Evolutionary conservation across 1,284 basidiomycete genomes (phyloP).

Genomic region (Pyrrhoderma noxium): DNA sequence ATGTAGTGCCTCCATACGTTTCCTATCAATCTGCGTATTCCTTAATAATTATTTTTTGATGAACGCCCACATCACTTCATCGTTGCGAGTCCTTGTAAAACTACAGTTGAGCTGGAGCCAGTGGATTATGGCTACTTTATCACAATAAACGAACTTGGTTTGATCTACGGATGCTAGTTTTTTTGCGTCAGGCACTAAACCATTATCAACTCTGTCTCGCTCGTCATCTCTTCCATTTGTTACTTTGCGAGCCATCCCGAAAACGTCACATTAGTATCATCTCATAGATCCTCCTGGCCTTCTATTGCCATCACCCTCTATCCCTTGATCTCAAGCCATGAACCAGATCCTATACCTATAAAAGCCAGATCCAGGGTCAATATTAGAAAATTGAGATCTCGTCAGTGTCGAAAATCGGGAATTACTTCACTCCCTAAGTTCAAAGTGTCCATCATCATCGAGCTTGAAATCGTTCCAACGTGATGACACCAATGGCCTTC

Average conservation of each 20-base stretch:
- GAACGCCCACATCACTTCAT: constrained; percentile 75
- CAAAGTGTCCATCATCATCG: not conserved
- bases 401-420: constrained; percentile 3
- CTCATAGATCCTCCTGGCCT: not conserved
- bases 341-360: not conserved
- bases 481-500: constrained; percentile 5
- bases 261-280: not conserved
- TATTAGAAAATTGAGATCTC: not conserved
- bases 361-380: constrained; percentile 5
- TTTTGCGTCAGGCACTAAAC: constrained; percentile 11
- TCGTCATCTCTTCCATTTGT: constrained; percentile 4
- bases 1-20: constrained; percentile 50
- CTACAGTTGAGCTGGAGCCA: constrained; percentile 47
- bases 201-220: constrained; percentile 7
- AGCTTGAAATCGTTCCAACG: constrained; percentile 1
- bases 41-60: constrained; percentile 42
- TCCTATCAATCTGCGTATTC: constrained; percentile 33
- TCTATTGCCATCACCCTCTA: not conserved
- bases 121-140: constrained; percentile 20
- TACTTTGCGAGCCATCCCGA: not conserved
- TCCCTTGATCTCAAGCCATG: not conserved
- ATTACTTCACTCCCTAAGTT: constrained; percentile 10
- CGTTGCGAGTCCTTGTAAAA: constrained; percentile 72
- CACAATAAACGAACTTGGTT: constrained; percentile 4
- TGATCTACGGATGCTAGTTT: constrained; percentile 12